A percentile compares a stretch with the other conserved stretches of the same genome.
phyloP scores from a whole-genome alignment of 75 land plant species.

The Cunninghamia lanceolata region DNA sequence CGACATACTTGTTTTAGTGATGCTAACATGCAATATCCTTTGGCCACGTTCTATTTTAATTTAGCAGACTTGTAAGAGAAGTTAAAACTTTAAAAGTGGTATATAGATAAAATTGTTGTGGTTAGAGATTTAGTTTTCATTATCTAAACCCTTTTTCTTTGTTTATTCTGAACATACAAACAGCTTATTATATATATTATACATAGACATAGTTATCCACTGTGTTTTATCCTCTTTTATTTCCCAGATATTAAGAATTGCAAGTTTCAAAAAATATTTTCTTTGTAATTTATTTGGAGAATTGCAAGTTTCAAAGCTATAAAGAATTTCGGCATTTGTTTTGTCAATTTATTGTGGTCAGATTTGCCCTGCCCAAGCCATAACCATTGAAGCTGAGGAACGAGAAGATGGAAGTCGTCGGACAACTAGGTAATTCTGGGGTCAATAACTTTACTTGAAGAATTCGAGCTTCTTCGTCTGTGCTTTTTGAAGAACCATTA shows the following conservation, averaged over 20 bases:
- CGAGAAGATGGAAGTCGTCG: slow-evolving; percentile 99
- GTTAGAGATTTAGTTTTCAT: neutral
- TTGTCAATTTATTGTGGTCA: slow-evolving; percentile 16
- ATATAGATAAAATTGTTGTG: neutral
- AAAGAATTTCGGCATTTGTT: neutral
- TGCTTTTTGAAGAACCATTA: neutral
- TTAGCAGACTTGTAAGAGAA: neutral
- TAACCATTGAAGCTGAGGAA: slow-evolving; percentile 98
- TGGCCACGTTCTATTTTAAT: neutral
- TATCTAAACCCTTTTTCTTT: neutral
- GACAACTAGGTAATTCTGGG: slow-evolving; percentile 75
- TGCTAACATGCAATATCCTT: neutral
- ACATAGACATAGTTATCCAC: neutral
- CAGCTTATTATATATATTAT: neutral
- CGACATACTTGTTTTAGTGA: neutral
- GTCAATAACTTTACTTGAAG: neutral
- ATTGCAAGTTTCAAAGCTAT: neutral
- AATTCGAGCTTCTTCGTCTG: neutral
- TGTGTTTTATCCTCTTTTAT: slow-evolving; percentile 9
- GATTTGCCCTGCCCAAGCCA: slow-evolving; percentile 99
- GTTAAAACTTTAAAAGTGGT: neutral
- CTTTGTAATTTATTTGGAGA: neutral
- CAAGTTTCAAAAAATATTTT: neutral
- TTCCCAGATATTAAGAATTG: slow-evolving; percentile 1
- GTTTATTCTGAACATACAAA: neutral